Evolutionary conservation across 2,329 filamentous ascomycete species (phyloP), one percentile per base, ranked within the genome.

Genomic region (Dryadomyces quercivorus): DNA sequence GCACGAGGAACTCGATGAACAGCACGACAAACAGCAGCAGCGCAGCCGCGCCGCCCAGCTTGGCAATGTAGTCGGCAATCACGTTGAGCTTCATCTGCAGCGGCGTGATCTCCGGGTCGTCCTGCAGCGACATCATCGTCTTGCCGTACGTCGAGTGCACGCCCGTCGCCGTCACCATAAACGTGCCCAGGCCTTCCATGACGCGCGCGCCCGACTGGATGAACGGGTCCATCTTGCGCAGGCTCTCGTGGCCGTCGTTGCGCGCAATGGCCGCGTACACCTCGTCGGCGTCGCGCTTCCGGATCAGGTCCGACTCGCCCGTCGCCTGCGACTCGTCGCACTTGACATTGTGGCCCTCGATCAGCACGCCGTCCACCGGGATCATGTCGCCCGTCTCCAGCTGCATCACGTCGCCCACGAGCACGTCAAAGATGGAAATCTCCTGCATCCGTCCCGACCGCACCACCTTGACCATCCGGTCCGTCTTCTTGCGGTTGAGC

Each of bases 141-240:
- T 84, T 84, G 64, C 86, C 86, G 66, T 87, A 87, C 47, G 82
- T 84, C 34, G 85, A 88, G 67, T 86, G 81, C 38, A 85, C 72
- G 56, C 86, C 86, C 36, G 85, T 85, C 16, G 83, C 85, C 1
- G 86, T 89, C 57, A 84, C 81, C 67, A 90, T 73, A 62, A 82
- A 90, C 2, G 82, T 88, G 13, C 86, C 86, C 9, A 88, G 79
- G 47, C 86, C 86, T 64, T 89, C 85, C 69, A 88, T 84, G 56
- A 89, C 84, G 58, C 85, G 85, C 52, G 82, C 78, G 36, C 86
- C 91, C 34, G 90, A 95, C 61, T 95, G 87, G 62, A 96, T 88
- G 61, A 91, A 88, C 0, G 86, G 86, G 59, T 91, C 86, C 68
- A 89, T 77, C 67, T 89, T 89, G 70, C 80, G 84, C 22, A 84